Evolutionary conservation across 257 asterid species (phyloP).

Genomic region (Leonotis leonurus): DNA sequence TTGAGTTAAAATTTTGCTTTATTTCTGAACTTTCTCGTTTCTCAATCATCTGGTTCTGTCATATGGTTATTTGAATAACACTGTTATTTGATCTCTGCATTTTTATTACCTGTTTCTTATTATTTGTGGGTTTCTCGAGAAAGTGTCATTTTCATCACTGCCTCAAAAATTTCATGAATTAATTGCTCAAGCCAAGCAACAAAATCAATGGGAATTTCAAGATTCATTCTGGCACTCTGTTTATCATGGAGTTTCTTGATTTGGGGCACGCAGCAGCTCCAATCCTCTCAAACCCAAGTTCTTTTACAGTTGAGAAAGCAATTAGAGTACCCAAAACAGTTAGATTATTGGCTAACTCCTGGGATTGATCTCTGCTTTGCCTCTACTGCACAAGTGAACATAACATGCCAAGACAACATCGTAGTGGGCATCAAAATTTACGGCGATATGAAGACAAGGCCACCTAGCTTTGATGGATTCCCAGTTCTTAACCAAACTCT

Average conservation of each 20-base stretch:
- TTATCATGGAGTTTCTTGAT: slow-evolving; percentile 38
- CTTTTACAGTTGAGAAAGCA: slow-evolving; percentile 58
- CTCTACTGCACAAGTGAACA: slow-evolving; percentile 43
- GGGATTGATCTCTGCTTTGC: slow-evolving; percentile 35
- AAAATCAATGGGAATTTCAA: slow-evolving; percentile 25
- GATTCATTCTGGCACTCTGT: slow-evolving; percentile 19
- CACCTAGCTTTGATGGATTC: slow-evolving; percentile 30
- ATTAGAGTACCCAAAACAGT: slow-evolving; percentile 53
- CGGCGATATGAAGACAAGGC: slow-evolving; percentile 37
- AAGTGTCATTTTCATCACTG: slow-evolving; percentile 12
- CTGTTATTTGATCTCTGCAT: not conserved
- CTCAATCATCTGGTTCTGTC: too few relatives aligned
- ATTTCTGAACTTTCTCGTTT: not conserved
- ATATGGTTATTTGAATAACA: not conserved
- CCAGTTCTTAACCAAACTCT: slow-evolving; percentile 30
- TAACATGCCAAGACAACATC: slow-evolving; percentile 39
- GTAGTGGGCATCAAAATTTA: slow-evolving; percentile 37
- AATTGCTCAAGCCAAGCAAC: not conserved
- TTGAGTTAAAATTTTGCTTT: not conserved
- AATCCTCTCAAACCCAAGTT: slow-evolving; percentile 51
- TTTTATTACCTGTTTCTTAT: not conserved
- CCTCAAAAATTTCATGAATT: not conserved
- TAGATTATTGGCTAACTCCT: slow-evolving; percentile 33
- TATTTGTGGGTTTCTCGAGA: slow-evolving; percentile 9
- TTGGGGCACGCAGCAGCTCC: slow-evolving; percentile 35